Base-by-base conservation (phyloP, 805 yeast genomes). In the Hanseniaspora valbyensis region DNA sequence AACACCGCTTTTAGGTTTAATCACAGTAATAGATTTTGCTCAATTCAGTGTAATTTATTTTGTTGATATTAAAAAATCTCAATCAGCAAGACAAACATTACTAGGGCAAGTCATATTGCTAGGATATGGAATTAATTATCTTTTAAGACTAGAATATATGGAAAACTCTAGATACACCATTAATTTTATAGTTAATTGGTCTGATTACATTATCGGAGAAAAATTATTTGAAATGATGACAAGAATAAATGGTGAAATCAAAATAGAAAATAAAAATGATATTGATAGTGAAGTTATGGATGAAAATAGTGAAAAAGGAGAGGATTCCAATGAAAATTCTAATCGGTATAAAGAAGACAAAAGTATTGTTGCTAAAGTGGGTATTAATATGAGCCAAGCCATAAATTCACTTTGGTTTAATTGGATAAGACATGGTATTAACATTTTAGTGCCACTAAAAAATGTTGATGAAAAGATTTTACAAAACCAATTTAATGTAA, bases 111-210 rank as follows among this genome's bases (percentile, higher is more conserved):
- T 37, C 3, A 25, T 41, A 13, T 21, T 48, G 8, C 19, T 36
- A 6, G 33, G 22, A 4, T 48, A 48, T 29, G 9, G 21, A 4
- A 12, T 48, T n/a, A 41, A 41, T 14, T 48, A 30, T 13, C 4
- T 41, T 18, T 22, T 48, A n/a, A 40, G 52, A 40, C 25, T 48
- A 13, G 52, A 48, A 19, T 41, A 48, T 21, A 29, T 37, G 25
- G 52, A 48, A 34, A 48, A 48, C 24, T 37, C 41, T 4, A 32
- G 52, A 33, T 19, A 30, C 9, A 29, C 29, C 14, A 8, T 48
- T 5, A 41, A 41, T 30, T 21, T 29, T 3, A 19, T 41, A 19
- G 26, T 42, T 2, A 16, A 32, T 7, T 21, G 6, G 3, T 18
- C 41, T 10, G 52, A 48, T 21, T 8, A 6, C 4, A 12, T 41